These are phyloP conservation scores for Glomus cerebriforme DNA, from an alignment of 192 early-diverging fungal genomes.

Conservation along the genomic window DNA sequence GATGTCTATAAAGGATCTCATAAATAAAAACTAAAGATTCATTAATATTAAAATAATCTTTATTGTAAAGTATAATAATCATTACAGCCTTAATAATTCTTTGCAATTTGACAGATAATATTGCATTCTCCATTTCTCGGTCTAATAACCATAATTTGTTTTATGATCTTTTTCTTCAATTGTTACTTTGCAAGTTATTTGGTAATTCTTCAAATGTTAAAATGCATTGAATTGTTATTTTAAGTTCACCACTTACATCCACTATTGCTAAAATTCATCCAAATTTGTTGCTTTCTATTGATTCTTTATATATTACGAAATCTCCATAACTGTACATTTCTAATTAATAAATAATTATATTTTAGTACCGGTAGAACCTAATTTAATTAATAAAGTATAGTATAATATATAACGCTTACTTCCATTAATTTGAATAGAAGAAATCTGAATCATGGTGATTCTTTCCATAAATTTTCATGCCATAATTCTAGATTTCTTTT, in stretches of 20 bases:
- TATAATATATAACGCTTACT: background rate
- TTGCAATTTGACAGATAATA: background rate
- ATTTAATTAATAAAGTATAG: background rate
- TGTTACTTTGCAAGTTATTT: background rate
- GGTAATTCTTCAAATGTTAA: background rate
- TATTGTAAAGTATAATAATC: background rate
- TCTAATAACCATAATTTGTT: background rate
- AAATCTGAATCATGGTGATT: conserved; percentile 1
- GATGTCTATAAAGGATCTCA: conserved; percentile 4
- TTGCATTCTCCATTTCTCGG: background rate
- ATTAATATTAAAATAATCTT: background rate
- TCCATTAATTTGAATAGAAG: conserved; percentile 3
- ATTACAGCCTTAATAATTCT: background rate
- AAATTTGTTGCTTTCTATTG: background rate
- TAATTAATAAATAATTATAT: background rate
- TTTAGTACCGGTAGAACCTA: background rate
- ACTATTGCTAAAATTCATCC: background rate
- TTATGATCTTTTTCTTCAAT: background rate
- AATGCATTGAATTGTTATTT: background rate
- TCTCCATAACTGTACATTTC: background rate
- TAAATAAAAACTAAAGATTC: background rate
- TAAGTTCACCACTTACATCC: background rate
- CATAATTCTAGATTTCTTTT: background rate
- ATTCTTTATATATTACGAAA: background rate
- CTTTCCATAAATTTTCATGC: conserved; percentile 7